Evolutionary conservation across 176 grass and related monocot genomes (phyloP).

Genomic region (Bothriochloa decipiens): DNA sequence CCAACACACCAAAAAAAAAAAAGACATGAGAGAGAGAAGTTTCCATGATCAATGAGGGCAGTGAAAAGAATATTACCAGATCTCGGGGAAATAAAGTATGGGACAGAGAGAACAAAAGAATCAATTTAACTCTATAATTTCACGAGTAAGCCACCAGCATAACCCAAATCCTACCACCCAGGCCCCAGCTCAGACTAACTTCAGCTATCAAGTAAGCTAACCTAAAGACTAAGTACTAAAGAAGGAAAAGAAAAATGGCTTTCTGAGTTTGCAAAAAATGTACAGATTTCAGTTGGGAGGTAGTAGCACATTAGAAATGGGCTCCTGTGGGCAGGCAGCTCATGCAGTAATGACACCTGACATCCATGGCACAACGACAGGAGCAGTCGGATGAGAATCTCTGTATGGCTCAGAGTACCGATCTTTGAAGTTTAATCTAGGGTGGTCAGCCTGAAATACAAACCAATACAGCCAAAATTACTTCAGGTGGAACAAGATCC

Average conservation of each 20-base stretch:
- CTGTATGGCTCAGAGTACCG: constrained; percentile 76
- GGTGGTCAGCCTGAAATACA: constrained; percentile 56
- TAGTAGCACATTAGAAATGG: neutral
- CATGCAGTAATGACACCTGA: constrained; percentile 58
- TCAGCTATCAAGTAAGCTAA: constrained; percentile 17
- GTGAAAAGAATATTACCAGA: neutral
- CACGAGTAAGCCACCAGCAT: constrained; percentile 4
- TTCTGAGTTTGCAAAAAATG: neutral
- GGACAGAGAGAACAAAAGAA: neutral
- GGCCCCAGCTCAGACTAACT: neutral
- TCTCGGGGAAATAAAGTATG: neutral
- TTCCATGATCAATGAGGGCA: neutral
- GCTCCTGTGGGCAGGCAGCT: neutral
- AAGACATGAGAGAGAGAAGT: neutral
- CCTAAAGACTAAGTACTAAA: constrained; percentile 12
- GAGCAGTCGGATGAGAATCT: constrained; percentile 67
- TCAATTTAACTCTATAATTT: constrained; percentile 1
- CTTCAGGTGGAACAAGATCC: neutral
- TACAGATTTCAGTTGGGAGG: neutral
- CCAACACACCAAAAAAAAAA: too few relatives aligned
- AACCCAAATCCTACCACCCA: neutral
- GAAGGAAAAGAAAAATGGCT: neutral
- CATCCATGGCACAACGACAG: constrained; percentile 76
- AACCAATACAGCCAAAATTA: neutral
- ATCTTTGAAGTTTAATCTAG: constrained; percentile 68